Evolutionary conservation across 1,284 basidiomycete species (phyloP), one percentile per base, ranked within the genome.

Genomic region (Cryptococcus maquisensis): DNA sequence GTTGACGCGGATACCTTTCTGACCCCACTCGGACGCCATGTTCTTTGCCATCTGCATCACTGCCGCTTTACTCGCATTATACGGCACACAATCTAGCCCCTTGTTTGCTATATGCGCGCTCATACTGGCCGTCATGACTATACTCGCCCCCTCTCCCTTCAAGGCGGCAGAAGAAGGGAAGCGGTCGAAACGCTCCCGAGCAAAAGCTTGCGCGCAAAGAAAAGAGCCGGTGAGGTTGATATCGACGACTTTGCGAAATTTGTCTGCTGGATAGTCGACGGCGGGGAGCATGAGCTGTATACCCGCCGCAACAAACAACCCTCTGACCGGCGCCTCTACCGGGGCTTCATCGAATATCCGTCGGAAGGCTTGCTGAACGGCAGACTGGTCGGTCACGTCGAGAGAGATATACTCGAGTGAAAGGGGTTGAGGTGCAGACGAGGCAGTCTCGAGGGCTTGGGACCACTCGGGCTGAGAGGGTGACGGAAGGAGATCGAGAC

Each of bases 111-210:
- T 84, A 50, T 84, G 84, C 16, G 88, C 90, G 44, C 86, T 88
- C 87, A 93, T 91, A 56, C 87, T 90, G 21, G 87, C 90, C 63
- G 92, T 85, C 60, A 90, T 75, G 60, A 90, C 82, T 61, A 93
- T 89, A 63, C 87, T 90, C 1, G 88, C 90, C 15, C 81, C 79
- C n/a, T 79, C 82, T 6, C 85, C 87, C 28, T 83, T 80, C 26
- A 43, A n/a, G 21, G 49, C 54, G 35, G 56, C 45, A 18, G 23
- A 41, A 20, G 45, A 35, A 16, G 54, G 60, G 45, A 62, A 50
- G 8, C 51, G 32, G 20, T 52, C 48, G 15, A 65, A 57, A 49
- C 56, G 64, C 44, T 63, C 59, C 21, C 49, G 56, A 0, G 61
- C 65, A 41, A 66, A 66, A 9, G 63, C 63, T 40, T 66, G 63